Conservation (phyloP, 441 rosid genomes). For the Rhodomyrtus psidioides region DNA sequence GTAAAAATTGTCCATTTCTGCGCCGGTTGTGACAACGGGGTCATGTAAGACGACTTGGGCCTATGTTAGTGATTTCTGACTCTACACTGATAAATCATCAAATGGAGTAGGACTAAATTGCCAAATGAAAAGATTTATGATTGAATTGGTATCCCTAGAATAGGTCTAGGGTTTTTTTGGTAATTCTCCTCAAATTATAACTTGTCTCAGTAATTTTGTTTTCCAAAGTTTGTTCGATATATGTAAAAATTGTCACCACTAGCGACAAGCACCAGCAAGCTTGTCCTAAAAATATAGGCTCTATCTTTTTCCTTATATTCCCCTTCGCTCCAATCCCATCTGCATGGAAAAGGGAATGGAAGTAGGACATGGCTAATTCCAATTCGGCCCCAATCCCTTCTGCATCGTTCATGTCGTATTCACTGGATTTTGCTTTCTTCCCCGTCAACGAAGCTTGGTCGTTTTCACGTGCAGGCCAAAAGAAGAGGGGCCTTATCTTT, state of each 20-base stretch:
- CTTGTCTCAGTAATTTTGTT: neutral
- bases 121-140: too few species aligned
- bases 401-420: neutral
- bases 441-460: neutral
- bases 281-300: neutral
- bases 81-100: too few species aligned
- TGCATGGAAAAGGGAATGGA: neutral
- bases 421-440: neutral
- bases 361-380: neutral
- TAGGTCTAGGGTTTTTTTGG: too few species aligned
- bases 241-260: neutral
- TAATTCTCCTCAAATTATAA: neutral
- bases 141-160: neutral
- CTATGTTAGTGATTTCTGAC: too few species aligned
- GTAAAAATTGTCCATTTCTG: too few species aligned
- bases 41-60: accelerated
- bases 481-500: neutral
- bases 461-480: neutral
- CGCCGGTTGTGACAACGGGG: accelerated
- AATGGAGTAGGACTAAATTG: neutral
- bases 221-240: too few species aligned
- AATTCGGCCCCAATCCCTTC: neutral
- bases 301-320: neutral
- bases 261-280: neutral
- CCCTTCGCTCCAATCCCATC: neutral